A percentile compares a stretch with the other conserved stretches of the same genome.
These are phyloP conservation scores for Saccharomycopsis malanga DNA, from an alignment of 805 yeast genomes.

Conservation along the genomic window DNA sequence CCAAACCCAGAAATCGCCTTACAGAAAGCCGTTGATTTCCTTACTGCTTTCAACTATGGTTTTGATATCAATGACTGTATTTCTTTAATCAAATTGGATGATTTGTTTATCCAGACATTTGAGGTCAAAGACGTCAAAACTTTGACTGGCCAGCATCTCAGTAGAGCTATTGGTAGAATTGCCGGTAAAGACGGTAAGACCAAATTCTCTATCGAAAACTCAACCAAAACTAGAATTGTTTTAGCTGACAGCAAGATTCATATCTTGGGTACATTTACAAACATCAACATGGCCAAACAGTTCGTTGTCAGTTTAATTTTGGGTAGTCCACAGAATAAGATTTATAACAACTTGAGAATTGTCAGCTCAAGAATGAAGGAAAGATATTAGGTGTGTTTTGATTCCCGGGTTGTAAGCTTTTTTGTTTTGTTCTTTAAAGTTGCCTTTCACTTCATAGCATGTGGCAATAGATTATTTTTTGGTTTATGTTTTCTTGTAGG, in stretches of 20 bases:
- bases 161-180: conserved; percentile 98
- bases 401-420: too few relatives aligned
- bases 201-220: conserved; percentile 96
- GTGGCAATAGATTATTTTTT: too few relatives aligned
- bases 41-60: conserved; percentile 92
- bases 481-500: too few relatives aligned
- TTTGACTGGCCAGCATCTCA: conserved; percentile 88
- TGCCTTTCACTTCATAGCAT: too few relatives aligned
- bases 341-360: conserved; percentile 92
- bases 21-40: conserved; percentile 96
- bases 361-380: conserved; percentile 97
- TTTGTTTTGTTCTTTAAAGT: too few relatives aligned
- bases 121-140: conserved; percentile 97
- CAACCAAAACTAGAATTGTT: conserved; percentile 96
- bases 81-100: conserved; percentile 89
- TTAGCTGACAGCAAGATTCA: conserved; percentile 95
- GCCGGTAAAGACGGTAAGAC: conserved; percentile 99
- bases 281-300: conserved; percentile 97
- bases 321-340: conserved; percentile 98
- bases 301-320: conserved; percentile 89
- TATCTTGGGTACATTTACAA: conserved; percentile 93
- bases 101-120: conserved; percentile 92
- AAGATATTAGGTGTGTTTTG: conserved; percentile 49
- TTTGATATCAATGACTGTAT: conserved; percentile 97
- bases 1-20: conserved; percentile 91